These are phyloP conservation scores for Dothideomycetes sp. DNA, from an alignment of 2,329 filamentous ascomycete genomes.

Conservation along the genomic window DNA sequence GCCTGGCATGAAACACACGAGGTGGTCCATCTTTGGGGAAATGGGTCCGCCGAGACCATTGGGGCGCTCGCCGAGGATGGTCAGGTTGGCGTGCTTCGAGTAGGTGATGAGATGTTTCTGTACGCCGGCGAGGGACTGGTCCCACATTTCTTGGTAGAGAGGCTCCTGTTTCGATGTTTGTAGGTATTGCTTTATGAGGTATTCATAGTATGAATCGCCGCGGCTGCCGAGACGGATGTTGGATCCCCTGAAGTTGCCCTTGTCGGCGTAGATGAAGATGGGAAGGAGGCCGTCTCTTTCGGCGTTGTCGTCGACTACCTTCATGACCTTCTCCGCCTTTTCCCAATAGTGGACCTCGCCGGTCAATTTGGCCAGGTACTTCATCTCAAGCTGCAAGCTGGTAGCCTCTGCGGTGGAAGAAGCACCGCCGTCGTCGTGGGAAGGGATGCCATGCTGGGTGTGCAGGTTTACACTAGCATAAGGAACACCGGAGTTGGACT, in stretches of 20 bases:
- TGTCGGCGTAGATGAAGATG: conserved; percentile 76
- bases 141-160: conserved; percentile 87
- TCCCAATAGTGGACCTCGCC: conserved; percentile 92
- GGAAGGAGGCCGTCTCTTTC: conserved; percentile 74
- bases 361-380: conserved; percentile 89
- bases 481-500: conserved; percentile 75
- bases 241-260: conserved; percentile 65
- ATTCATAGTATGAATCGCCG: conserved; percentile 96
- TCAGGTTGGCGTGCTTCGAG: conserved; percentile 66
- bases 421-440: conserved; percentile 75
- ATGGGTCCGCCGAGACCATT: conserved; percentile 55
- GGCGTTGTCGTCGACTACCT: conserved; percentile 76
- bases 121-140: conserved; percentile 71
- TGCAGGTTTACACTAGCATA: conserved; percentile 84
- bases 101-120: conserved; percentile 90
- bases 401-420: conserved; percentile 92
- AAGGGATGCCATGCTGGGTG: conserved; percentile 62
- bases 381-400: conserved; percentile 88
- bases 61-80: conserved; percentile 81
- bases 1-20: conserved; percentile 95
- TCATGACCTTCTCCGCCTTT: conserved; percentile 80
- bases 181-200: conserved; percentile 95
- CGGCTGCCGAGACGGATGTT: conserved; percentile 89
- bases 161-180: conserved; percentile 82
- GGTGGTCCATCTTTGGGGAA: conserved; percentile 91